Percentiles rank a stretch among this genome's conserved stretches.
These are phyloP conservation scores for Tolypocladium inflatum DNA, from an alignment of 2,329 filamentous ascomycete species.

Conservation along the genomic window DNA sequence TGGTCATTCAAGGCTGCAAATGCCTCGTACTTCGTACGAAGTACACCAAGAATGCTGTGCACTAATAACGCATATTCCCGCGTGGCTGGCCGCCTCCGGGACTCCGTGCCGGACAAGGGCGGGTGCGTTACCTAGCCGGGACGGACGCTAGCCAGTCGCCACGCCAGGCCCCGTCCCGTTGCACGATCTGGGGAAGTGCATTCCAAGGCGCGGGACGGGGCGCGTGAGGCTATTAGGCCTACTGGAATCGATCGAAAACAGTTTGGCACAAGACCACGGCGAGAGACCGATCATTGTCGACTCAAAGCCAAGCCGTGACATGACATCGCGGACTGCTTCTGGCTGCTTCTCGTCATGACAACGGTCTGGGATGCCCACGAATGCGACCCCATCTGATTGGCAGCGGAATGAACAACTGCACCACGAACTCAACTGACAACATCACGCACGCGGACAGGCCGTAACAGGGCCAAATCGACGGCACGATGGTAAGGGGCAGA, in stretches of 20 bases:
- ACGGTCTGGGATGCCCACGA: neutral
- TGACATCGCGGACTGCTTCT: neutral
- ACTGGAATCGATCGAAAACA: neutral
- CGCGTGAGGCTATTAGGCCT: neutral
- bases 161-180: too few relatives aligned
- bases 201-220: neutral
- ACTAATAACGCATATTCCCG: too few relatives aligned
- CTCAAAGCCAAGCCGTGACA: neutral
- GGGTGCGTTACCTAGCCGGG: too few relatives aligned
- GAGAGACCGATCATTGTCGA: too few relatives aligned
- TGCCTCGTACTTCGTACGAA: too few relatives aligned
- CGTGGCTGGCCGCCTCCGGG: neutral
- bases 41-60: too few relatives aligned
- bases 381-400: neutral
- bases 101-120: too few relatives aligned
- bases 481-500: neutral
- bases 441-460: neutral
- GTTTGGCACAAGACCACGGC: neutral
- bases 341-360: neutral
- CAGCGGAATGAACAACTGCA: neutral
- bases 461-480: neutral
- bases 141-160: too few relatives aligned
- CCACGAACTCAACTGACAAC: neutral
- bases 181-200: too few relatives aligned
- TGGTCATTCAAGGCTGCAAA: too few relatives aligned